These are phyloP conservation scores for Sarcodon aspratus DNA, from an alignment of 768 basidiomycete genomes.

Conservation along the genomic window DNA sequence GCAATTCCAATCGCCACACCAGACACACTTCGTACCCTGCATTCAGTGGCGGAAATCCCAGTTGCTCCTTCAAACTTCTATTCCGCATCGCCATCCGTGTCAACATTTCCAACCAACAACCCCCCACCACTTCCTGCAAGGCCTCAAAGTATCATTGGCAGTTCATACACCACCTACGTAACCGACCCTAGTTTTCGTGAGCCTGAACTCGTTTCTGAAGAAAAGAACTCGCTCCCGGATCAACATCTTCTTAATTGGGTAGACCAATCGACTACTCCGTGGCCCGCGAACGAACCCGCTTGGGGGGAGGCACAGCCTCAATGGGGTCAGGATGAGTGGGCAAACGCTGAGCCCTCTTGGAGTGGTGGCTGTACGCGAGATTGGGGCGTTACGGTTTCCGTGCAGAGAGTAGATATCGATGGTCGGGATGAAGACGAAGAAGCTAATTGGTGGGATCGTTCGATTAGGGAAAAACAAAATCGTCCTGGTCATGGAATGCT, in stretches of 20 bases:
- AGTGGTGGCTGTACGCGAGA: background rate
- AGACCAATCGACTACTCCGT: background rate
- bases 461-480: conserved; percentile 26
- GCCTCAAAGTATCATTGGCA: conserved; percentile 18
- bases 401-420: conserved; percentile 35
- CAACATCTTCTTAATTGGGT: background rate
- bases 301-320: background rate
- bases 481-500: conserved; percentile 68
- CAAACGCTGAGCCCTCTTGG: background rate
- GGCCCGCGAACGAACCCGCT: background rate
- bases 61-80: conserved; percentile 13
- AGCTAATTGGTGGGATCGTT: conserved; percentile 56
- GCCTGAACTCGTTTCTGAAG: conserved; percentile 17
- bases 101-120: conserved; percentile 3
- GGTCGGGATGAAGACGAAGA: conserved; percentile 54
- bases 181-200: conserved; percentile 17
- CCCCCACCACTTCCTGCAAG: conserved; percentile 26
- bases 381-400: conserved; percentile 9
- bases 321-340: conserved; percentile 13
- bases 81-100: background rate
- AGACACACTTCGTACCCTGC: background rate
- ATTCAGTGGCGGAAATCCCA: conserved; percentile 8
- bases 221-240: conserved; percentile 2
- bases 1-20: background rate
- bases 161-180: conserved; percentile 23